These are phyloP conservation scores for Balansia obtecta DNA, from an alignment of 2,329 filamentous ascomycete genomes.

Conservation along the genomic window DNA sequence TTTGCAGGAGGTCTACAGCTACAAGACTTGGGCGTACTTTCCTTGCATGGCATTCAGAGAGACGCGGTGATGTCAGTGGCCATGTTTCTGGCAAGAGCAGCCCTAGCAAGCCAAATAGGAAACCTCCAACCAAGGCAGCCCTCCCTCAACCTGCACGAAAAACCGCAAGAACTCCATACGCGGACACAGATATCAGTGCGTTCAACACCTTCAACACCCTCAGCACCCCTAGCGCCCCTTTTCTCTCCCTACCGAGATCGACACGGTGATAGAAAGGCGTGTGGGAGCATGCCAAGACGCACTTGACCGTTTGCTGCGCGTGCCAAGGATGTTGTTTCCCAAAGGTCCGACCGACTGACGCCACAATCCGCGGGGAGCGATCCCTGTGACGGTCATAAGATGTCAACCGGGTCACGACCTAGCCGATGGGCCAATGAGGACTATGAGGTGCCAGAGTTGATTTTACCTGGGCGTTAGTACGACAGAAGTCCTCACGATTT, in stretches of 20 bases:
- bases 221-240: too few species aligned
- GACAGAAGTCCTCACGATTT: too few species aligned
- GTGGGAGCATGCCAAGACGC: background rate
- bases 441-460: too few species aligned
- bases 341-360: constrained; percentile 2
- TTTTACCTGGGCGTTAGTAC: too few species aligned
- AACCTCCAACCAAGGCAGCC: background rate
- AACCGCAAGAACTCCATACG: background rate
- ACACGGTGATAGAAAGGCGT: background rate
- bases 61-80: background rate
- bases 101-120: background rate
- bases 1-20: background rate
- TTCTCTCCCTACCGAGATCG: background rate
- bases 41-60: background rate
- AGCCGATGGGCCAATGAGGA: too few species aligned
- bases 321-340: background rate
- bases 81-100: background rate
- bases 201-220: background rate
- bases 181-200: background rate
- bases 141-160: background rate
- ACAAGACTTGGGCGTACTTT: background rate
- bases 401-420: too few species aligned
- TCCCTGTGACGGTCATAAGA: too few species aligned
- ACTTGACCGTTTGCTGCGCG: background rate
- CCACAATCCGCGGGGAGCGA: constrained; percentile 2